Evolutionary conservation across 805 yeast species (phyloP).

Genomic region (Suhomyces prunicola): DNA sequence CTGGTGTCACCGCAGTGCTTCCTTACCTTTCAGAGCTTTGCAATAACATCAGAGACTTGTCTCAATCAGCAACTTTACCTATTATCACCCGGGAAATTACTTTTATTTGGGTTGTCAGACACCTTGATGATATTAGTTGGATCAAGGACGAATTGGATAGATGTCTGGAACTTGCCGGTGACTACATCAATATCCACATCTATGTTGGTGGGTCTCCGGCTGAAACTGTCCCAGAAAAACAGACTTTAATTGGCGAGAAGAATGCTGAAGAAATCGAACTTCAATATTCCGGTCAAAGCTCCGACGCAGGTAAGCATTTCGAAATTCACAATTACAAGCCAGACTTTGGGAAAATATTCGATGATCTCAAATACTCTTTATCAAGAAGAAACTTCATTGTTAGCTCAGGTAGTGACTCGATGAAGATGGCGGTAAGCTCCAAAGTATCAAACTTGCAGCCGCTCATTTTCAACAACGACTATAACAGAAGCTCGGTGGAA

Average conservation of each 20-base stretch:
- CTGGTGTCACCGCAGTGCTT: constrained; percentile 50
- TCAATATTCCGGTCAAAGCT: background rate
- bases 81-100: constrained; percentile 25
- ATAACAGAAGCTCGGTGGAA: constrained; percentile 24
- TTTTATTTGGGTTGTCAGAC: constrained; percentile 45
- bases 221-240: background rate
- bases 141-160: constrained; percentile 31
- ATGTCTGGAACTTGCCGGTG: constrained; percentile 25
- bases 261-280: background rate
- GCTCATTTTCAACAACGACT: constrained; percentile 24
- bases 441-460: constrained; percentile 41
- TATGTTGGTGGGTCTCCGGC: constrained; percentile 16
- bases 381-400: constrained; percentile 38
- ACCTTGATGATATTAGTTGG: constrained; percentile 37
- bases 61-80: constrained; percentile 8
- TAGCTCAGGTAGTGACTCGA: constrained; percentile 44
- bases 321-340: constrained; percentile 22
- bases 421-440: constrained; percentile 38
- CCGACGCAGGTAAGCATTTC: background rate
- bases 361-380: constrained; percentile 10
- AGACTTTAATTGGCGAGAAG: background rate
- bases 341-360: constrained; percentile 14
- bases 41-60: constrained; percentile 10
- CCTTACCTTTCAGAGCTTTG: constrained; percentile 38
- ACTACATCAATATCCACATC: constrained; percentile 23